phyloP scores from a whole-genome alignment of 2,329 filamentous ascomycete genomes.

The Cercospora sp. region DNA sequence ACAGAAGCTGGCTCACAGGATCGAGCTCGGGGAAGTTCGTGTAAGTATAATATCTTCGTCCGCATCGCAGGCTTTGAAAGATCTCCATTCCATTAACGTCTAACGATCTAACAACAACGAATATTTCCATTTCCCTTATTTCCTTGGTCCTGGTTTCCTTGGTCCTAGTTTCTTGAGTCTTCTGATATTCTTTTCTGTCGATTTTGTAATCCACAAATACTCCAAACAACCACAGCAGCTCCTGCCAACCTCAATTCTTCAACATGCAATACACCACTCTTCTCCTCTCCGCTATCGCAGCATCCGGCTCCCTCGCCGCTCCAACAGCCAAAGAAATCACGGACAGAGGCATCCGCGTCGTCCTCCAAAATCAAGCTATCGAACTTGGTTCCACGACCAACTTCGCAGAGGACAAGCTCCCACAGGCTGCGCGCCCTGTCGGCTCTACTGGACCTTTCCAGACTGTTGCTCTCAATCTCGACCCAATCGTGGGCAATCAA shows the following conservation, averaged over 20 bases:
- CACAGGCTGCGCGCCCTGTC: constrained; percentile 9
- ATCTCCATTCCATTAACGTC: background rate
- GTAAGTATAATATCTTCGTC: constrained; percentile 2
- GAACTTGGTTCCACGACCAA: constrained; percentile 15
- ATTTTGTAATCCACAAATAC: background rate
- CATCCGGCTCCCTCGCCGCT: constrained; percentile 16
- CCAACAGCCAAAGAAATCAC: constrained; percentile 8
- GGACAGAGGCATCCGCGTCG: constrained; percentile 18
- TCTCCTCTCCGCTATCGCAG: constrained; percentile 17
- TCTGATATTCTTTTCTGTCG: background rate
- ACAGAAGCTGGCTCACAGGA: background rate
- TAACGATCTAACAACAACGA: constrained; percentile 4
- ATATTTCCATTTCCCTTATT: background rate
- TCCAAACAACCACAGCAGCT: background rate
- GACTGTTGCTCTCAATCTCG: constrained; percentile 19
- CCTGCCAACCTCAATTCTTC: constrained; percentile 3
- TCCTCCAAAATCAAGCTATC: constrained; percentile 5
- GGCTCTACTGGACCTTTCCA: constrained; percentile 17
- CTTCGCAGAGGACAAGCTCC: constrained; percentile 17
- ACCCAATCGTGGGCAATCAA: constrained; percentile 12
- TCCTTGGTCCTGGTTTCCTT: constrained; percentile 7
- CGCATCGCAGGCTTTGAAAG: background rate
- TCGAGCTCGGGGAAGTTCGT: background rate
- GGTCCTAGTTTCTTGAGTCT: constrained; percentile 11
- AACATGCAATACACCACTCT: constrained; percentile 27